Evolutionary conservation across 306 rosid genomes (phyloP), one percentile per base, ranked within the genome.

Genomic region (Prunus salicina): DNA sequence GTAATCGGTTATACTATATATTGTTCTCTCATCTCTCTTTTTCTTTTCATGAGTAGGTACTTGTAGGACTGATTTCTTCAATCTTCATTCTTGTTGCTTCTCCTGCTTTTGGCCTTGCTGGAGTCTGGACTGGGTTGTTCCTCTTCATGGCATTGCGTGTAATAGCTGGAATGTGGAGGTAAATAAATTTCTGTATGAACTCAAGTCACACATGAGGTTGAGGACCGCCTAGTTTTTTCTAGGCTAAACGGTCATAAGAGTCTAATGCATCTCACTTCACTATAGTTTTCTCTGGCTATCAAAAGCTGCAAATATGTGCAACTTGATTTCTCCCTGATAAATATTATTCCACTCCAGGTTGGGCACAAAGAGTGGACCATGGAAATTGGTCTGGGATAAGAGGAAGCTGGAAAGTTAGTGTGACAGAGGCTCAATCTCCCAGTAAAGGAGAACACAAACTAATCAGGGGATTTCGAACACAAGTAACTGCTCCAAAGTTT

Each of bases 121-220:
- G 97, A 80, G 89, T 95, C 79, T 92, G 93, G 97, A 43, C 86
- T 9, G 99, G 99, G 82, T 75, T 95, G 83, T 95, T 89, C 82
- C 87, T 95, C 77, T 95, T 95, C 88, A 95, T 95, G 99, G 74
- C 82, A 58, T 72, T 92, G 82, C 97, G 93, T 78, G 94, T 92
- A 9, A 71, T 87, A 77, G 96, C 90, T 12, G 98, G 97, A 80
- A 70, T 81, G 45, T 92, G 93, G 96, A 95, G 98, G 97, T 92
- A 82, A 79, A 78, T 74, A 22, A 49, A 43, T 63, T 73, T 74
- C 56, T 13, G 18, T 45, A 27, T 47, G 49, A 47, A 68, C 11
- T 47, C 9, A 16, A 28, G 38, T 28, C 72, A 34, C 49, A 24
- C 41, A 46, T 6, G 25, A 68, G 15, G 57, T 27, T 69, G 56